Evolutionary conservation across 768 basidiomycete genomes (phyloP).

Genomic region (Hebeloma cylindrosporum): DNA sequence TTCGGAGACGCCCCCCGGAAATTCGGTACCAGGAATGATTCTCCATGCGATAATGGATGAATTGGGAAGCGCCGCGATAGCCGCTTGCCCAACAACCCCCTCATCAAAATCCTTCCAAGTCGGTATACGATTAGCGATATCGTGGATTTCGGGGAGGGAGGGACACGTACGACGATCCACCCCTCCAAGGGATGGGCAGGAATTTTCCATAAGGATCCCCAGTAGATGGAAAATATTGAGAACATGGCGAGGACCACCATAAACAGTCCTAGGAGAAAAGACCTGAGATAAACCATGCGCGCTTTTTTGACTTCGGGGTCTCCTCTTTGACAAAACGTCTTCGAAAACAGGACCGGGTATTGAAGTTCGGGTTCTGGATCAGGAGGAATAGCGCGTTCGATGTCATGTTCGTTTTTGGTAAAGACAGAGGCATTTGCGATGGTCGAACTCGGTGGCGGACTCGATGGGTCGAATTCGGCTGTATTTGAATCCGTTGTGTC

Average conservation of each 20-base stretch:
- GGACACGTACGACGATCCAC: conserved; percentile 31
- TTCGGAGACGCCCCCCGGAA: conserved; percentile 42
- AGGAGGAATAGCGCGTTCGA: background rate
- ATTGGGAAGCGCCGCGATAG: conserved; percentile 24
- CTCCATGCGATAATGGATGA: conserved; percentile 48
- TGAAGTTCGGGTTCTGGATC: background rate
- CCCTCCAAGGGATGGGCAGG: conserved; percentile 44
- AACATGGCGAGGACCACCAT: conserved; percentile 46
- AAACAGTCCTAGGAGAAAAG: conserved; percentile 34
- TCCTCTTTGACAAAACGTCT: conserved; percentile 27
- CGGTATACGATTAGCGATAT: conserved; percentile 3
- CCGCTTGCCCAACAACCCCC: conserved; percentile 45
- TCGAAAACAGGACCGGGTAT: too few species aligned
- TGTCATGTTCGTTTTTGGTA: background rate
- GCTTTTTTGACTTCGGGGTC: conserved; percentile 21
- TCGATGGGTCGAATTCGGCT: too few species aligned
- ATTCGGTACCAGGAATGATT: conserved; percentile 35
- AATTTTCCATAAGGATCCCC: conserved; percentile 51
- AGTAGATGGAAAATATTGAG: conserved; percentile 55
- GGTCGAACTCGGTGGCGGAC: too few species aligned
- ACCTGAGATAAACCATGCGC: conserved; percentile 45
- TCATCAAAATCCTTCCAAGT: conserved; percentile 60
- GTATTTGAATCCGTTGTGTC: too few species aligned
- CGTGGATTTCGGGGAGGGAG: background rate
- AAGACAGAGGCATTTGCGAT: too few species aligned